A percentile compares a stretch with the other conserved stretches of the same genome.
Evolutionary conservation across 805 yeast species (phyloP).

Genomic region (Ogataea trehalophila): DNA sequence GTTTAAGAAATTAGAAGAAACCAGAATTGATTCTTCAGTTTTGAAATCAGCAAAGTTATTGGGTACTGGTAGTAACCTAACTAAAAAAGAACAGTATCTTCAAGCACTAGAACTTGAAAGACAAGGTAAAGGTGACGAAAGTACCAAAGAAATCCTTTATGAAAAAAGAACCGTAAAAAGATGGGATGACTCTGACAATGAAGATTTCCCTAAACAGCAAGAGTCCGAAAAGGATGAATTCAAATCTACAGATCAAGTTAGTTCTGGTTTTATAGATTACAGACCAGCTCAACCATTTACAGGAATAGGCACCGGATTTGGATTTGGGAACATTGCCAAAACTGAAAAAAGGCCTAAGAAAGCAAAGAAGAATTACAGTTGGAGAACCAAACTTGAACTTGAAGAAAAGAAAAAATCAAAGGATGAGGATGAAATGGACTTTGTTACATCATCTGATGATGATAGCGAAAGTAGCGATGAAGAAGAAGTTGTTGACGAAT

Average conservation of each 20-base stretch:
- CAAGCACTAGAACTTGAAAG: conserved; percentile 72
- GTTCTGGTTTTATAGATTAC: conserved; percentile 57
- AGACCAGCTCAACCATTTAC: conserved; percentile 54
- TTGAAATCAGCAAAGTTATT: conserved; percentile 71
- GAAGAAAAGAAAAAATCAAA: conserved; percentile 38
- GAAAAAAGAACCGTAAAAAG: conserved; percentile 62
- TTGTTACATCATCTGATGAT: conserved; percentile 33
- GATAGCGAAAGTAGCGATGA: conserved; percentile 27
- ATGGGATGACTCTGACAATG: conserved; percentile 45
- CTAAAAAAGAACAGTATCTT: conserved; percentile 62
- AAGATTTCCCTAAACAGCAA: conserved; percentile 11
- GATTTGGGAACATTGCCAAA: conserved; percentile 49
- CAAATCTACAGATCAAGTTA: conserved; percentile 31
- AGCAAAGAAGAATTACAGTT: conserved; percentile 57
- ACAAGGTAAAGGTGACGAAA: conserved; percentile 64
- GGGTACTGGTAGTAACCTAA: conserved; percentile 60
- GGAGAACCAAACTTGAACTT: conserved; percentile 59
- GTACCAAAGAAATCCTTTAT: conserved; percentile 57
- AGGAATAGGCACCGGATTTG: conserved; percentile 66
- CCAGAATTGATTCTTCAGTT: conserved; percentile 64
- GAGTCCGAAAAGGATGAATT: conserved; percentile 8
- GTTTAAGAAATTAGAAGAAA: conserved; percentile 63
- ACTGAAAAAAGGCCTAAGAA: conserved; percentile 40
- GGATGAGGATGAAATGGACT: conserved; percentile 59
- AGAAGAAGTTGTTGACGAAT: conserved; percentile 8